Conservation (phyloP, 106 monocot genomes). For the Allium fistulosum region DNA sequence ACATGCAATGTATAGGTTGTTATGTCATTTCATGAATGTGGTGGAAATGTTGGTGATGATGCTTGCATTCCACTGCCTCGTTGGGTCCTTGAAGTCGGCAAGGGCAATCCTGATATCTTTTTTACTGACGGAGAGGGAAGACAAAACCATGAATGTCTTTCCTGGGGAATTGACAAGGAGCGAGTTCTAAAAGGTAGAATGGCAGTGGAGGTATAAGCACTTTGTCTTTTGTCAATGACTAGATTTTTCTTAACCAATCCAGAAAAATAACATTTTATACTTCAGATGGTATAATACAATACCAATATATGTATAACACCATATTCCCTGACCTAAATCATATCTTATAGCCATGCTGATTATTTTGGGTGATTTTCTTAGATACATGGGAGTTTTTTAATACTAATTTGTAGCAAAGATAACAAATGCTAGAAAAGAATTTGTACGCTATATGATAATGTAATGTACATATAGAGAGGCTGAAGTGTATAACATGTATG, state of each 20-base stretch:
- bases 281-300: too few species aligned
- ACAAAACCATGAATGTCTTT: conserved; percentile 67
- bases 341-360: not conserved
- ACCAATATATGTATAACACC: too few species aligned
- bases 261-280: too few species aligned
- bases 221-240: not conserved
- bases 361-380: not conserved
- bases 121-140: conserved; percentile 84
- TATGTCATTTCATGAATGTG: conserved; percentile 99
- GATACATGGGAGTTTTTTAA: not conserved
- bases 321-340: too few species aligned
- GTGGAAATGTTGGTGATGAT: conserved; percentile 94
- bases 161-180: conserved; percentile 95
- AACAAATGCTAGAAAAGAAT: not conserved
- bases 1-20: conserved; percentile 49
- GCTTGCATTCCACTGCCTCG: conserved; percentile 73
- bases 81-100: conserved; percentile 84
- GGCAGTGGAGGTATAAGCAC: conserved; percentile 66
- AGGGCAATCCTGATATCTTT: conserved; percentile 79
- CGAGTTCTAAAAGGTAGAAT: conserved; percentile 82
- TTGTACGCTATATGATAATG: too few species aligned
- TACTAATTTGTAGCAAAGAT: not conserved
- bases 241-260: not conserved
- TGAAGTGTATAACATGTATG: too few species aligned
- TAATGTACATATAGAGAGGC: too few species aligned